These are phyloP conservation scores for Lavandula angustifolia DNA, from an alignment of 257 asterid species.

Conservation along the genomic window DNA sequence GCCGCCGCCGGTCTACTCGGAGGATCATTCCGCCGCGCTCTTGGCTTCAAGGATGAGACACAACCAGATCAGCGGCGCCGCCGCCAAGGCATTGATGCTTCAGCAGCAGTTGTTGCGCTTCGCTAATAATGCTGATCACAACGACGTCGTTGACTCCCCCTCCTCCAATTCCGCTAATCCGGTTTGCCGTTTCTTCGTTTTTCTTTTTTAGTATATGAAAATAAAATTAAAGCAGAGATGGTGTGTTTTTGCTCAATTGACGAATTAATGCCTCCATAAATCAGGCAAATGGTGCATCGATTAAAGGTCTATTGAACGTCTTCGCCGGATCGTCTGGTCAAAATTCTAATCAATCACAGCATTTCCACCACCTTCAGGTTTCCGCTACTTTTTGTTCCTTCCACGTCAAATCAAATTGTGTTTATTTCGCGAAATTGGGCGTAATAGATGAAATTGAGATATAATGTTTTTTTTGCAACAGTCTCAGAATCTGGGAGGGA, in stretches of 20 bases:
- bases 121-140: slow-evolving; percentile 31
- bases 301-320: slow-evolving; percentile 67
- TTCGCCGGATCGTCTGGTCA: slow-evolving; percentile 72
- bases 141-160: slow-evolving; percentile 43
- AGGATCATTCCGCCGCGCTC: slow-evolving; percentile 40
- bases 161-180: slow-evolving; percentile 48
- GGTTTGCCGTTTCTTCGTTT: slow-evolving; percentile 38
- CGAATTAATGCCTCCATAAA: slow-evolving; percentile 2
- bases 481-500: slow-evolving; percentile 47
- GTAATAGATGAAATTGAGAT: neutral
- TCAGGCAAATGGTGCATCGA: slow-evolving; percentile 65
- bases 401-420: neutral
- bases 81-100: slow-evolving; percentile 63
- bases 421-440: neutral
- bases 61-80: slow-evolving; percentile 63
- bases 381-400: too few relatives aligned
- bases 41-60: slow-evolving; percentile 61
- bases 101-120: slow-evolving; percentile 67
- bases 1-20: slow-evolving; percentile 36
- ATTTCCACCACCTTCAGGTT: slow-evolving; percentile 69
- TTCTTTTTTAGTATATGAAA: too few relatives aligned
- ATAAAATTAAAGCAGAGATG: too few relatives aligned
- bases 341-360: slow-evolving; percentile 56
- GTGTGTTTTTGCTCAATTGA: neutral
- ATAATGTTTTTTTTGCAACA: slow-evolving; percentile 21